phyloP scores from a whole-genome alignment of 441 rosid genomes.

The Populus hybrid region DNA sequence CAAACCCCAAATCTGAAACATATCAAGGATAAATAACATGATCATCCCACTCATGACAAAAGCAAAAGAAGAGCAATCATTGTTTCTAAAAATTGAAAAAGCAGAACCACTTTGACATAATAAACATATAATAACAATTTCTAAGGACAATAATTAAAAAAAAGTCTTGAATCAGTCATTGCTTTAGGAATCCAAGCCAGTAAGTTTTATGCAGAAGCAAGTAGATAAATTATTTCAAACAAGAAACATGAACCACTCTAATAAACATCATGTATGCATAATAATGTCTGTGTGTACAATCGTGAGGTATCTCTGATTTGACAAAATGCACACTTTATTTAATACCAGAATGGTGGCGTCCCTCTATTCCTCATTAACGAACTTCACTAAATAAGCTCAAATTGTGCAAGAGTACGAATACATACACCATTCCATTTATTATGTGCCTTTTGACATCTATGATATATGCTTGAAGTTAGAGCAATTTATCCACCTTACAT shows the following conservation, averaged over 20 bases:
- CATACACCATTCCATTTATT: neutral
- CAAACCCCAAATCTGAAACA: constrained; percentile 85
- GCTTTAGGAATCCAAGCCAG: neutral
- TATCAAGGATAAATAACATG: neutral
- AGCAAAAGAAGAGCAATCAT: neutral
- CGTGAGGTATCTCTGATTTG: neutral
- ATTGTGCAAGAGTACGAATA: neutral
- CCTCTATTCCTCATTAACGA: neutral
- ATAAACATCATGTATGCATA: neutral
- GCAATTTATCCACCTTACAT: neutral
- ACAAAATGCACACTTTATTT: neutral
- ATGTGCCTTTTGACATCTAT: neutral
- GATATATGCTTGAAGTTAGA: neutral
- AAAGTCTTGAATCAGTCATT: neutral
- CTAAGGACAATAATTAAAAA: neutral
- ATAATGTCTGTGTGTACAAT: neutral
- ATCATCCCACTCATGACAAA: constrained; percentile 5
- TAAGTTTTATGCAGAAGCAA: neutral
- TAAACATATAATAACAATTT: neutral
- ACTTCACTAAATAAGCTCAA: neutral
- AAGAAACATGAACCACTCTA: neutral
- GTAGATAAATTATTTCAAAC: neutral
- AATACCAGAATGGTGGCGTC: neutral
- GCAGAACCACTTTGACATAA: neutral
- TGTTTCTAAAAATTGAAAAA: neutral